A percentile compares a stretch with the other conserved stretches of the same genome.
phyloP scores from a whole-genome alignment of 768 basidiomycete species.

The Omphalotus guepiniiformis region DNA sequence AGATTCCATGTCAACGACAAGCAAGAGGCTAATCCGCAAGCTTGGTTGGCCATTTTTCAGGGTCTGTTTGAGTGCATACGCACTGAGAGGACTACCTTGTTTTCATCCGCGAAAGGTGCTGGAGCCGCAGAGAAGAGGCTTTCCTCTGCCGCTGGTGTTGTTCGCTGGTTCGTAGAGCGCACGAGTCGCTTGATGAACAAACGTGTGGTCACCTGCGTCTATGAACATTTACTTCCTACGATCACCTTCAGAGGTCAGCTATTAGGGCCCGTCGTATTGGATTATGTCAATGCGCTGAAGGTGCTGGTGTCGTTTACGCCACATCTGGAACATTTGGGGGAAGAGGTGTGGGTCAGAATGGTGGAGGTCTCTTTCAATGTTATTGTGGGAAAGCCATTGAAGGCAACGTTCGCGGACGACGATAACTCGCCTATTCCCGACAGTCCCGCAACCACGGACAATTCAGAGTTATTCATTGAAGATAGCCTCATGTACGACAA shows the following conservation, averaged over 20 bases:
- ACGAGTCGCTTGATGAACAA: slow-evolving; percentile 52
- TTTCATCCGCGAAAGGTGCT: slow-evolving; percentile 30
- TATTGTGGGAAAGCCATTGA: slow-evolving; percentile 57
- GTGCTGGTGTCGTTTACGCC: slow-evolving; percentile 60
- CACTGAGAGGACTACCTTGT: slow-evolving; percentile 53
- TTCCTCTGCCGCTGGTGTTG: slow-evolving; percentile 55
- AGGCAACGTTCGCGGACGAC: slow-evolving; percentile 26
- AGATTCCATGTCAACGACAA: slow-evolving; percentile 26
- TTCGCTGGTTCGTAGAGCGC: slow-evolving; percentile 73
- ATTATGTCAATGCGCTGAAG: slow-evolving; percentile 78
- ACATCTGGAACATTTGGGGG: slow-evolving; percentile 74
- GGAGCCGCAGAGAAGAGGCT: slow-evolving; percentile 56
- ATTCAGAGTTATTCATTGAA: slow-evolving; percentile 31
- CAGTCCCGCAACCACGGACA: slow-evolving; percentile 15
- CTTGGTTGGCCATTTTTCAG: slow-evolving; percentile 69
- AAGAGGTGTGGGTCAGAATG: slow-evolving; percentile 60
- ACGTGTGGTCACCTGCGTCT: slow-evolving; percentile 50
- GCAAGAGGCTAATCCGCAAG: slow-evolving; percentile 28
- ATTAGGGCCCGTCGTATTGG: slow-evolving; percentile 60
- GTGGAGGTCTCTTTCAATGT: slow-evolving; percentile 75
- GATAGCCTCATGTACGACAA: slow-evolving; percentile 20
- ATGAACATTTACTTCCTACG: slow-evolving; percentile 60
- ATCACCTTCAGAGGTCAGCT: slow-evolving; percentile 53
- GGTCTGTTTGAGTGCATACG: slow-evolving; percentile 64
- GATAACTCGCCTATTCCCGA: slow-evolving; percentile 13